Evolutionary conservation across 2,329 filamentous ascomycete genomes (phyloP).

Genomic region (Plectosphaerella plurivora): DNA sequence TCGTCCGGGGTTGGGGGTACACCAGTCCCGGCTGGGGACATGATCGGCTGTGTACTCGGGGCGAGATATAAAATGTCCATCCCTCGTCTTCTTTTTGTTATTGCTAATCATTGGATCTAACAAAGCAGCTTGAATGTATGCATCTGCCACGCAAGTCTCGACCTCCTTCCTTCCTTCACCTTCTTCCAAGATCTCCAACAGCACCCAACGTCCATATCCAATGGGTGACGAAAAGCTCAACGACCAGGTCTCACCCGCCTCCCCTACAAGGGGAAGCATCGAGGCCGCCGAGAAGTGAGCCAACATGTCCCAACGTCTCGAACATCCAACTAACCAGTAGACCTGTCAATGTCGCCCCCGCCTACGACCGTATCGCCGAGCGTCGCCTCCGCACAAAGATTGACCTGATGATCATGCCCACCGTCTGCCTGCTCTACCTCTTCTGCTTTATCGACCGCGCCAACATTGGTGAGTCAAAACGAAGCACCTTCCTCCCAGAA

Average conservation of each 20-base stretch:
- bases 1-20: too few species aligned
- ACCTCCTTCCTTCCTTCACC: too few species aligned
- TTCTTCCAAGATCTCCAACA: too few species aligned
- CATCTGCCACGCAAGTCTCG: too few species aligned
- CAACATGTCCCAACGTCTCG: background rate
- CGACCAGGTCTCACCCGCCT: background rate
- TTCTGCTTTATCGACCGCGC: constrained; percentile 39
- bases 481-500: background rate
- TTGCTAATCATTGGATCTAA: too few species aligned
- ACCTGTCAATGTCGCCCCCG: background rate
- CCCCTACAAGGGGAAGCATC: background rate
- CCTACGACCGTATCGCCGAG: constrained; percentile 24
- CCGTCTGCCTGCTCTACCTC: constrained; percentile 35
- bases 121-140: too few species aligned
- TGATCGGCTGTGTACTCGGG: too few species aligned
- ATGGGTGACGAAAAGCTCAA: background rate
- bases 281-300: background rate
- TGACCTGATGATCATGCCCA: constrained; percentile 34
- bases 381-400: constrained; percentile 32
- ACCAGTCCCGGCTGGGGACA: too few species aligned
- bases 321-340: background rate
- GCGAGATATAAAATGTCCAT: too few species aligned
- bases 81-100: too few species aligned
- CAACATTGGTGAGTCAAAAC: constrained; percentile 29
- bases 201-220: background rate